Base-by-base conservation (phyloP, 1,284 basidiomycete species). In the Coriolopsis trogii region DNA sequence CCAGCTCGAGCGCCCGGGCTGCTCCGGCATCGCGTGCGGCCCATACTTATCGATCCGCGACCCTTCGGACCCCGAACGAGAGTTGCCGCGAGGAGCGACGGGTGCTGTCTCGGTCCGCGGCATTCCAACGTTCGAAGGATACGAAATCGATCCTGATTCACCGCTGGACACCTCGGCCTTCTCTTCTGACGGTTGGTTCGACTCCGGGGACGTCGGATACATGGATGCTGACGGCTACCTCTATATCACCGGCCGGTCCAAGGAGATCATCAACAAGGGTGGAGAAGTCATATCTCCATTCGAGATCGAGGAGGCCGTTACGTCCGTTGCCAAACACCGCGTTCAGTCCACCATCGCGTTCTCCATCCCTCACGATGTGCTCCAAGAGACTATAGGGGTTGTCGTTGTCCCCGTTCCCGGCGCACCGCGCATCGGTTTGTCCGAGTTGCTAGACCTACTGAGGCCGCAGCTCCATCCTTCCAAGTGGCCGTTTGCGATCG, bases 271-370 rank as follows among this genome's bases (percentile, higher is more conserved):
- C 64, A 82, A 83, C 63, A 77, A 79, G 54, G 82, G 82, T 12
- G 85, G 85, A 2, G 85, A 88, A 65, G 85, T 87, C 56, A 81
- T 87, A 52, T 82, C 80, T 6, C 85, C 85, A 1, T 80, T 87
- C 55, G 84, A 88, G 67, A 66, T 79, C 23, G 77, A 79, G 61
- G 77, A 79, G 59, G 77, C 77, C 6, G 69, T 79, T 21, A 64
- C 70, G 24, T 72, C 68, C 8, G 72, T 71, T 9, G 74, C 73
- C 10, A 73, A 69, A 56, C 65, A 67, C 41, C 67, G 65, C 43
- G 73, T 78, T n/a, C 71, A 75, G 71, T 67, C 67, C 39, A 65
- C 67, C 2, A 59, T 77, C 30, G 74, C 74, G 3, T 77, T 77
- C 58, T 70, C 72, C 2, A 60, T 76, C 23, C 71, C 74, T 31